Conservation (phyloP, 208 protist species). For the Acanthamoeba castellanii region DNA sequence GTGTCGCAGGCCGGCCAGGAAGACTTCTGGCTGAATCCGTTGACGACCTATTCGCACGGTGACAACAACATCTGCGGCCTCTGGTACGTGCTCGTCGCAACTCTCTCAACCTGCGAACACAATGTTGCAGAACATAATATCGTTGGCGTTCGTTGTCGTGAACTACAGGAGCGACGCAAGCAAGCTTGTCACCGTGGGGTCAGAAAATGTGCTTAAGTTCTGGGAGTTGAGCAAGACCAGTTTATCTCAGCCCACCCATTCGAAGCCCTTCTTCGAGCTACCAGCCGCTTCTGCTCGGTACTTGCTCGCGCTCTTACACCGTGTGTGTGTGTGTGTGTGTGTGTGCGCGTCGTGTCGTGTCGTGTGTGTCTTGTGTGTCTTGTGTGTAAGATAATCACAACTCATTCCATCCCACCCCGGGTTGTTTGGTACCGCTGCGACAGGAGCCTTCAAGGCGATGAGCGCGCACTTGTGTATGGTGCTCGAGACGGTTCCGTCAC, state of each 20-base stretch:
- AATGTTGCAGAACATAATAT: no score
- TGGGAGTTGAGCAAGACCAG: not conserved
- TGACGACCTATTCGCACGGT: not conserved
- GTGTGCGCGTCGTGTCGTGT: no score
- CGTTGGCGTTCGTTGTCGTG: not conserved
- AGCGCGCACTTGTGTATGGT: not conserved
- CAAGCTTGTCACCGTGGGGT: not conserved
- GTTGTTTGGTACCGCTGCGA: not conserved
- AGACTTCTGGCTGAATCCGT: not conserved
- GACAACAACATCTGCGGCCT: not conserved
- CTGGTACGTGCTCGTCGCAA: not conserved
- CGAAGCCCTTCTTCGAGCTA: not conserved
- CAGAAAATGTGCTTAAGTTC: not conserved
- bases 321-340: no score
- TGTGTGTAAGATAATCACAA: no score
- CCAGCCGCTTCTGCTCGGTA: not conserved
- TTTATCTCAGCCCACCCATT: not conserved
- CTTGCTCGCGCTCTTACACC: not conserved
- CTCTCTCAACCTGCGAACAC: no score
- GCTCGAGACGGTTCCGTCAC: not conserved
- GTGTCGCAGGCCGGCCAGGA: not conserved
- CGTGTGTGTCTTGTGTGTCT: no score
- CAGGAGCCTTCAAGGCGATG: not conserved
- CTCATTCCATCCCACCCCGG: not conserved
- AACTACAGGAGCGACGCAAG: not conserved